phyloP scores from a whole-genome alignment of 2,329 filamentous ascomycete species.

The Aspergillus proliferans region DNA sequence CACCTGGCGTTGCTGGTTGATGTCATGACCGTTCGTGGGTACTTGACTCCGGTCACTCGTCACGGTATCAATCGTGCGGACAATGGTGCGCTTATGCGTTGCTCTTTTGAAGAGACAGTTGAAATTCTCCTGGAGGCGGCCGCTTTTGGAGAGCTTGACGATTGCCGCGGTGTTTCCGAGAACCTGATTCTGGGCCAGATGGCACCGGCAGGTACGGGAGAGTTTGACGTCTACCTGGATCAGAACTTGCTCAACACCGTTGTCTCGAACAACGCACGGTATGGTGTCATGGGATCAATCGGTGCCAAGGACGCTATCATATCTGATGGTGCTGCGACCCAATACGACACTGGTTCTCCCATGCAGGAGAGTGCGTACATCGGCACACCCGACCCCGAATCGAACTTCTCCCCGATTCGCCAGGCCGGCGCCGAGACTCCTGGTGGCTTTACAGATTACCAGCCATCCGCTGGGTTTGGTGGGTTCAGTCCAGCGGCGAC shows the following conservation, averaged over 20 bases:
- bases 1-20: slow-evolving; percentile 93
- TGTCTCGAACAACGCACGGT: slow-evolving; percentile 83
- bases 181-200: slow-evolving; percentile 98
- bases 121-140: slow-evolving; percentile 96
- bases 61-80: slow-evolving; percentile 98
- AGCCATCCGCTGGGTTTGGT: slow-evolving; percentile 58
- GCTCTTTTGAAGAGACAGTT: slow-evolving; percentile 98
- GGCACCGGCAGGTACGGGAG: slow-evolving; percentile 93
- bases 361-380: slow-evolving; percentile 55
- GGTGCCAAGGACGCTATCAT: slow-evolving; percentile 67
- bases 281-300: slow-evolving; percentile 73
- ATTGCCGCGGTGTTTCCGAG: slow-evolving; percentile 96
- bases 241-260: slow-evolving; percentile 93
- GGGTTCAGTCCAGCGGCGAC: slow-evolving; percentile 61
- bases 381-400: slow-evolving; percentile 58
- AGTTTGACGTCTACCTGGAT: slow-evolving; percentile 89
- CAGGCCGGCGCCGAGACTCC: slow-evolving; percentile 60
- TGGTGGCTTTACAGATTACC: slow-evolving; percentile 58
- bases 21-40: slow-evolving; percentile 94
- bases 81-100: slow-evolving; percentile 96
- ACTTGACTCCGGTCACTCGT: slow-evolving; percentile 91
- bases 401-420: slow-evolving; percentile 65
- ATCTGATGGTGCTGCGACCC: slow-evolving; percentile 77
- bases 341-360: slow-evolving; percentile 71
- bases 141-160: slow-evolving; percentile 88